These are phyloP conservation scores for Ustilago crameri DNA, from an alignment of 1,284 basidiomycete genomes.

Conservation along the genomic window DNA sequence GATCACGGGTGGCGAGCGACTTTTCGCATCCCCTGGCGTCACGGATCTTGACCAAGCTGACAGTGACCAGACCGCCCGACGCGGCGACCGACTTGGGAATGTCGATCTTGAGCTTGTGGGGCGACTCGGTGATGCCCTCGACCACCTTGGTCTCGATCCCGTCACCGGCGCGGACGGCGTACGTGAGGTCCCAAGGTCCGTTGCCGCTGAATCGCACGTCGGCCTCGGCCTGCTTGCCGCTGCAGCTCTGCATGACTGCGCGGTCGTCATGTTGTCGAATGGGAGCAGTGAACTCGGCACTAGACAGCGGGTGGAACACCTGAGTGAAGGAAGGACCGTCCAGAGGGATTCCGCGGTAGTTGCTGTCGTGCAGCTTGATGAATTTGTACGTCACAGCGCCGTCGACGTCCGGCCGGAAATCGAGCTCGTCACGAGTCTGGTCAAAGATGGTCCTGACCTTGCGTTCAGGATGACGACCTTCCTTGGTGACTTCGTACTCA, in stretches of 20 bases:
- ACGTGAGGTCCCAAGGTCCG: constrained; percentile 65
- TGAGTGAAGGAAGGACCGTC: constrained; percentile 64
- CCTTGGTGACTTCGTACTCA: constrained; percentile 79
- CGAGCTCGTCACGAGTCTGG: constrained; percentile 82
- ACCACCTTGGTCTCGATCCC: constrained; percentile 44
- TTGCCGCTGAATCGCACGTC: constrained; percentile 60
- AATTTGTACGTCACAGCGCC: constrained; percentile 91
- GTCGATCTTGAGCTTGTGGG: constrained; percentile 63
- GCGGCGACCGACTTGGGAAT: constrained; percentile 72
- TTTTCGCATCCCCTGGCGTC: constrained; percentile 89
- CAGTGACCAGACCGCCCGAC: constrained; percentile 81
- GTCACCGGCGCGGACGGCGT: constrained; percentile 51
- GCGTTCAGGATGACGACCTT: constrained; percentile 63
- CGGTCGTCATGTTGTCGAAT: constrained; percentile 38
- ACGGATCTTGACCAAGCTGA: constrained; percentile 83
- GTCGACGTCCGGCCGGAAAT: constrained; percentile 85
- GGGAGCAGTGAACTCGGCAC: constrained; percentile 57
- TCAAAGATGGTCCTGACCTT: constrained; percentile 73
- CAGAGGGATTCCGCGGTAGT: constrained; percentile 77
- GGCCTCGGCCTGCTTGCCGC: constrained; percentile 57
- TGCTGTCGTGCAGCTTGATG: constrained; percentile 80
- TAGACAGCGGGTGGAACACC: constrained; percentile 64
- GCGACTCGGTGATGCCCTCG: constrained; percentile 58
- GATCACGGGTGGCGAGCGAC: constrained; percentile 78
- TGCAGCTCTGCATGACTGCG: constrained; percentile 63